phyloP scores from a whole-genome alignment of 805 yeast species.

The Metschnikowia koreensis region DNA sequence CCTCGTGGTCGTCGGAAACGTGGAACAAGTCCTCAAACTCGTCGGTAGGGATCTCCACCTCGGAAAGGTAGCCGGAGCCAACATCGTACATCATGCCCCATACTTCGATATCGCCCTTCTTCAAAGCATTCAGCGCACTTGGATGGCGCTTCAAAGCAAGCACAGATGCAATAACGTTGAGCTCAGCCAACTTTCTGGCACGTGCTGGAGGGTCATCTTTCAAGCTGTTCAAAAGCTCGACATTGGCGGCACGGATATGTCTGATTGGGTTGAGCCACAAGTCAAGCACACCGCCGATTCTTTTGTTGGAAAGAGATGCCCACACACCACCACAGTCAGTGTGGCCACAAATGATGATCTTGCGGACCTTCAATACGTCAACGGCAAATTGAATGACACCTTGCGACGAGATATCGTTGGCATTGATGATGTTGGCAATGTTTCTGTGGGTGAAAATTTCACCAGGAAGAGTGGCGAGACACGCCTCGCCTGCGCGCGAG shows the following conservation, averaged over 20 bases:
- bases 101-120: slow-evolving; percentile 22
- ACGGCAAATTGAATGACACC: slow-evolving; percentile 23
- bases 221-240: slow-evolving; percentile 16
- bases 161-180: slow-evolving; percentile 20
- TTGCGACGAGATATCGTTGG: slow-evolving; percentile 21
- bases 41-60: slow-evolving; percentile 33
- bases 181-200: slow-evolving; percentile 22
- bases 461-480: slow-evolving; percentile 21
- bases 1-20: slow-evolving; percentile 31
- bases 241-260: slow-evolving; percentile 22
- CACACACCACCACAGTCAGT: slow-evolving; percentile 24
- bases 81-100: slow-evolving; percentile 25
- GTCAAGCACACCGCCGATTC: slow-evolving; percentile 23
- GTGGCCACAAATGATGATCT: slow-evolving; percentile 23
- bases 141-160: slow-evolving; percentile 22
- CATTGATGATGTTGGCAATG: slow-evolving; percentile 22
- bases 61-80: slow-evolving; percentile 20
- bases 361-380: slow-evolving; percentile 21
- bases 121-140: slow-evolving; percentile 20
- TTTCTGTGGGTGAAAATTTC: slow-evolving; percentile 23
- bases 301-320: slow-evolving; percentile 22
- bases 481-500: slow-evolving; percentile 21
- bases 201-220: slow-evolving; percentile 18
- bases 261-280: slow-evolving; percentile 23
- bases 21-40: slow-evolving; percentile 44